Base-by-base conservation (phyloP, 129 eudicot genomes). In the Oenanthe sinensis region DNA sequence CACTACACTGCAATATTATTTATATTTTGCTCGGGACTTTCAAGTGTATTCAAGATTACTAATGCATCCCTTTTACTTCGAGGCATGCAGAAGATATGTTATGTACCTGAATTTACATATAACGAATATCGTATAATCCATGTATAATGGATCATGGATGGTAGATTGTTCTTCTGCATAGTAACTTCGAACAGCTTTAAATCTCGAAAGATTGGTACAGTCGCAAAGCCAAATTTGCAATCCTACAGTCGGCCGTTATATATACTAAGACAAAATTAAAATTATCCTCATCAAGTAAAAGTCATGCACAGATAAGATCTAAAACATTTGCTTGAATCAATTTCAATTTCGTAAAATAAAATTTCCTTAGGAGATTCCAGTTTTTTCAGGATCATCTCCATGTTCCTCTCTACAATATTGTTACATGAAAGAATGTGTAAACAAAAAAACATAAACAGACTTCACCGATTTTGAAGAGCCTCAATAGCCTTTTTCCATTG, bases 401-500 rank as follows among this genome's bases (percentile, higher is more conserved):
- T 71, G 73, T 79, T 82, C 80, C 83, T 82, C 79, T 80, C 79
- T 80, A 74, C 82, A 75, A 74, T 80, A 76, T 82, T 78, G 84
- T 87, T 87, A 82, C 85, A 85, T 54, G 74, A 88, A 85, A 89
- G 87, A 88, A 88, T 90, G 85, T 81, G 88, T 76, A 85, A 3
- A 43, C 72, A 67, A 79, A 80, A 71, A 36, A 52, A 83, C 72
- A 67, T 77, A 22, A 82, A 73, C 49, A 82, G 36, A 75, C 47
- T 67, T 91, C 91, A 94, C 84, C 92, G 98, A 76, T 94, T 88
- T 80, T 96, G 99, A 80, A 96, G 97, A 30, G 89, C 81, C 82
- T 96, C 97, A 4, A 96, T 92, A 11, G 97, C 97, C 86, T 92
- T 92, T 78, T 96, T 96, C 97, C 99, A 96, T 79, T 96, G 99